Percentiles rank a stretch among this genome's conserved stretches.
These are phyloP conservation scores for Thoreauomyces humboldtii DNA, from an alignment of 192 early-diverging fungal genomes.

Conservation along the genomic window DNA sequence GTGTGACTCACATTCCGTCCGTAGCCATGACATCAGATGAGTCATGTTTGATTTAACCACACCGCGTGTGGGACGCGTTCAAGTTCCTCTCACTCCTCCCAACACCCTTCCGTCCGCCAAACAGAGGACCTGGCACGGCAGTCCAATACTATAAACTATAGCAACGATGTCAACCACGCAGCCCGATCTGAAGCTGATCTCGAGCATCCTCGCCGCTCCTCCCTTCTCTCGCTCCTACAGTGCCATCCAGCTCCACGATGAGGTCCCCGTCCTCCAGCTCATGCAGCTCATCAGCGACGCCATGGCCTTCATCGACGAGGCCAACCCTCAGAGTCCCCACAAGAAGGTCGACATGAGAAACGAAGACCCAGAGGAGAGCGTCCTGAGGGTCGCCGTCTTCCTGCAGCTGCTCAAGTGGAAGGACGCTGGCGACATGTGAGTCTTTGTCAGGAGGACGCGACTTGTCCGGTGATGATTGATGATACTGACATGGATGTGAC, in stretches of 20 bases:
- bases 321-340: slow-evolving; percentile 25
- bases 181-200: slow-evolving; percentile 39
- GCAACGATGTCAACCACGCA: slow-evolving; percentile 3
- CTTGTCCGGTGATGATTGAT: neutral
- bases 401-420: slow-evolving; percentile 51
- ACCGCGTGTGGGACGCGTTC: too few relatives aligned
- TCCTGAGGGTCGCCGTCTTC: slow-evolving; percentile 42
- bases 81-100: too few relatives aligned
- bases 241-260: slow-evolving; percentile 58
- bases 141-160: too few relatives aligned
- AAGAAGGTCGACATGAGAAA: slow-evolving; percentile 42
- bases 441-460: neutral
- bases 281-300: slow-evolving; percentile 46
- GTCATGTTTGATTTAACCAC: too few relatives aligned
- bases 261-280: slow-evolving; percentile 42
- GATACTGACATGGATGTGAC: neutral
- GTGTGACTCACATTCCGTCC: too few relatives aligned
- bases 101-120: too few relatives aligned
- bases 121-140: too few relatives aligned
- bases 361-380: slow-evolving; percentile 50
- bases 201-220: slow-evolving; percentile 31
- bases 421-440: slow-evolving; percentile 36
- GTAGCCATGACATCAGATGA: too few relatives aligned
- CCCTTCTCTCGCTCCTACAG: slow-evolving; percentile 47
- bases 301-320: slow-evolving; percentile 47